phyloP scores from a whole-genome alignment of 805 yeast species.

The Nakazawaea ambrosiae region DNA sequence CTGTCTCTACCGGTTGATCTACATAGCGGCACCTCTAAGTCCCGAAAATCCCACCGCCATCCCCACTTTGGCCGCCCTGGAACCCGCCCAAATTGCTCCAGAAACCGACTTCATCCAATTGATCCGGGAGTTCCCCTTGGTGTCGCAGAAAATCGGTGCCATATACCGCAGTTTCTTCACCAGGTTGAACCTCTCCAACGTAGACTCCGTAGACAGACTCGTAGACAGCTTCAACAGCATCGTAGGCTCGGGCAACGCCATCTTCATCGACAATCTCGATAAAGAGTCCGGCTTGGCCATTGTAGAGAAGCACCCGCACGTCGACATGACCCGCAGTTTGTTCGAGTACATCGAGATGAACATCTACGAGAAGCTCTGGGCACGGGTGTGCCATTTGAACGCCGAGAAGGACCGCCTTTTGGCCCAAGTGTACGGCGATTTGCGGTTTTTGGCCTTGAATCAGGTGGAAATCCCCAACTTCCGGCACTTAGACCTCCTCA shows the following conservation, averaged over 20 bases:
- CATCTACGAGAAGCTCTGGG: slow-evolving; percentile 64
- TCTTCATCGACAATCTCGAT: slow-evolving; percentile 26
- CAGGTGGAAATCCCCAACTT: slow-evolving; percentile 41
- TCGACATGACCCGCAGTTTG: slow-evolving; percentile 46
- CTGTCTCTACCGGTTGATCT: slow-evolving; percentile 46
- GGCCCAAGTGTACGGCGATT: slow-evolving; percentile 24
- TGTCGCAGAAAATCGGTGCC: slow-evolving; percentile 30
- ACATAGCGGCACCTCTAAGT: slow-evolving; percentile 42
- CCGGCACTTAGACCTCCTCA: slow-evolving; percentile 13
- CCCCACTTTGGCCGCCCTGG: neutral
- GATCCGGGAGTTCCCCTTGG: slow-evolving; percentile 29
- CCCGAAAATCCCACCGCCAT: neutral
- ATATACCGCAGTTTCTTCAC: slow-evolving; percentile 32
- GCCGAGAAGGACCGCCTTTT: slow-evolving; percentile 14
- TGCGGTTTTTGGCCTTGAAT: slow-evolving; percentile 37
- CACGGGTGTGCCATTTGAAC: slow-evolving; percentile 21
- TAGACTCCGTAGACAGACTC: slow-evolving; percentile 20
- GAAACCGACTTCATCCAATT: slow-evolving; percentile 28
- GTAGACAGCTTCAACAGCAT: slow-evolving; percentile 21
- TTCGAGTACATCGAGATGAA: slow-evolving; percentile 68
- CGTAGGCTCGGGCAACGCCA: slow-evolving; percentile 24
- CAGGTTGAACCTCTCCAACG: slow-evolving; percentile 26
- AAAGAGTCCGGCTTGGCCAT: slow-evolving; percentile 20
- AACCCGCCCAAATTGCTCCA: too few relatives aligned
- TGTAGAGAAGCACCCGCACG: slow-evolving; percentile 25